Conservation (phyloP, 495 filamentous ascomycete genomes). For the Penicillium bovifimosum region DNA sequence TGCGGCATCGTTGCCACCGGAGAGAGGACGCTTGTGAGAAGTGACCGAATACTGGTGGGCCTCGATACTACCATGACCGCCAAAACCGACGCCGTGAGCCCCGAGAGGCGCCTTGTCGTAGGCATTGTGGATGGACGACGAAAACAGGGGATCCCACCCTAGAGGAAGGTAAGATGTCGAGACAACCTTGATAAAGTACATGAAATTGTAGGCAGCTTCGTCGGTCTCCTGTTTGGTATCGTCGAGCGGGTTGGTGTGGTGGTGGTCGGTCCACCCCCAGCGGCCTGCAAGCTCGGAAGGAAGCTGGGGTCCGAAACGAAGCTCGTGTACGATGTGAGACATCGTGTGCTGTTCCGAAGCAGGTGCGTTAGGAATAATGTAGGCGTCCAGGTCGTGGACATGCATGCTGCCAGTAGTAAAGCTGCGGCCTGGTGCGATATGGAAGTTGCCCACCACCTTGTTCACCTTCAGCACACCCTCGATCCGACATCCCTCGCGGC, state of each 20-base stretch:
- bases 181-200: conserved; percentile 99
- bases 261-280: conserved; percentile 83
- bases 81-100: conserved; percentile 50
- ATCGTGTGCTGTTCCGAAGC: conserved; percentile 72
- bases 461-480: conserved; percentile 91
- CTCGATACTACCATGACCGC: conserved; percentile 74
- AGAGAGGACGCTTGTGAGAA: conserved; percentile 81
- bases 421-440: conserved; percentile 90
- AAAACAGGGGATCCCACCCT: conserved; percentile 60
- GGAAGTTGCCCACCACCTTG: conserved; percentile 98
- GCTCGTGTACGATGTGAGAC: conserved; percentile 80
- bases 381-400: conserved; percentile 94
- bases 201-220: conserved; percentile 86
- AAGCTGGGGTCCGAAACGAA: conserved; percentile 90
- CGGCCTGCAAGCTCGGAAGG: conserved; percentile 61
- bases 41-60: conserved; percentile 98
- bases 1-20: conserved; percentile 71
- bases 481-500: conserved; percentile 88
- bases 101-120: conserved; percentile 57
- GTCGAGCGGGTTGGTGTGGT: conserved; percentile 92
- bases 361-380: conserved; percentile 54
- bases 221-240: conserved; percentile 67
- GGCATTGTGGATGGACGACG: conserved; percentile 40
- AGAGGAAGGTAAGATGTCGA: conserved; percentile 90
- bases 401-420: conserved; percentile 95